Percentiles rank a stretch among this genome's conserved stretches.
These are phyloP conservation scores for Cladophialophora carrionii DNA, from an alignment of 2,329 filamentous ascomycete species.

Conservation along the genomic window DNA sequence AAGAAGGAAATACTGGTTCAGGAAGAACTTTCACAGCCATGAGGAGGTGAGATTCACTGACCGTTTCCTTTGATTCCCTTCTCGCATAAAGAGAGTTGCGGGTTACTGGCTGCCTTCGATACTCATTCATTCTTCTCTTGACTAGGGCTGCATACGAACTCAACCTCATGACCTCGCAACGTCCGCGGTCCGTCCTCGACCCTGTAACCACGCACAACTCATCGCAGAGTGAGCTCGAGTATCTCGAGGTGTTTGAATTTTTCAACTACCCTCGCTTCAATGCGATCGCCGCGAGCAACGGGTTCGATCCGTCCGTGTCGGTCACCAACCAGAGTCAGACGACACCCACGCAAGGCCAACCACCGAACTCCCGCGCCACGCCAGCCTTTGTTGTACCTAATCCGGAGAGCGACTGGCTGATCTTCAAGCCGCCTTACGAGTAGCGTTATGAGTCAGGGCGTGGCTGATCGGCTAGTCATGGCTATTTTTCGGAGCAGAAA, in stretches of 20 bases:
- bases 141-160: constrained; percentile 60
- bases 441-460: neutral
- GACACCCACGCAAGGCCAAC: constrained; percentile 23
- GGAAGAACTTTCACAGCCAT: constrained; percentile 86
- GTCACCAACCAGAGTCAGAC: constrained; percentile 17
- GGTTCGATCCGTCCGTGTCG: constrained; percentile 18
- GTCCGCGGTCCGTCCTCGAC: constrained; percentile 56
- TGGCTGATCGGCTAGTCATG: neutral
- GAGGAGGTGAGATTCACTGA: constrained; percentile 73
- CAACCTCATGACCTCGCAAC: constrained; percentile 83
- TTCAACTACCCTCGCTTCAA: constrained; percentile 81
- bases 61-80: neutral
- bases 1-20: constrained; percentile 57
- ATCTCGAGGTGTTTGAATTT: constrained; percentile 90
- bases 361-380: constrained; percentile 38
- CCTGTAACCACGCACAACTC: constrained; percentile 31
- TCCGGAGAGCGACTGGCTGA: constrained; percentile 52
- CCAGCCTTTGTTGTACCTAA: constrained; percentile 51
- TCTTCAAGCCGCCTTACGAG: constrained; percentile 35
- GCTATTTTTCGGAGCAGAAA: neutral
- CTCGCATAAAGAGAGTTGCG: neutral
- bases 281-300: constrained; percentile 22
- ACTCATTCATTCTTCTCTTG: neutral
- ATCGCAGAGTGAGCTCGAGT: constrained; percentile 70
- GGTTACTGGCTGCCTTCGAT: neutral